A percentile compares a stretch with the other conserved stretches of the same genome.
Conservation (phyloP, 305 asterid genomes). For the Rubia occidens region DNA sequence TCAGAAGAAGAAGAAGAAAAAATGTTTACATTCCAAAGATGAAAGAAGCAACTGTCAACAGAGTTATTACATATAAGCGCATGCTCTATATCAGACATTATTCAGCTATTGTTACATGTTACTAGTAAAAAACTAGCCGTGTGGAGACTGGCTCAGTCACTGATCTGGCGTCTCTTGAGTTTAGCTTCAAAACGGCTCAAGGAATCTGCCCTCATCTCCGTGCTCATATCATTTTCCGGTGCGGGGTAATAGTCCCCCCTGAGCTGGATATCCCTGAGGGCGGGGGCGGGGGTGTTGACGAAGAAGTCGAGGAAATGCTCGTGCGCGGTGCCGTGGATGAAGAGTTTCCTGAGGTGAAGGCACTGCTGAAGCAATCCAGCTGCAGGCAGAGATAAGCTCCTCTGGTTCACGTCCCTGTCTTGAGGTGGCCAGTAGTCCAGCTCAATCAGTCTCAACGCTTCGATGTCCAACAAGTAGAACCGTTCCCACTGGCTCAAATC, state of each 20-base stretch:
- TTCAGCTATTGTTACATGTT: neutral
- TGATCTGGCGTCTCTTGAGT: constrained; percentile 50
- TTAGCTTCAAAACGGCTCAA: constrained; percentile 72
- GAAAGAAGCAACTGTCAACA: neutral
- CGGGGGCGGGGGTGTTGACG: constrained; percentile 24
- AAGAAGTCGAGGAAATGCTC: constrained; percentile 76
- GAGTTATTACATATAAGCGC: neutral
- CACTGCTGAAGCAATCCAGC: constrained; percentile 64
- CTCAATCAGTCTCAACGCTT: constrained; percentile 41
- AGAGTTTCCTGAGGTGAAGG: constrained; percentile 49
- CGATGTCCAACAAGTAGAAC: constrained; percentile 49
- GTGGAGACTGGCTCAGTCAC: constrained; percentile 33
- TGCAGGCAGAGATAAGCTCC: constrained; percentile 76
- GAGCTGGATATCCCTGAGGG: constrained; percentile 59
- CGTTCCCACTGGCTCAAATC: constrained; percentile 90
- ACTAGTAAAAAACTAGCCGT: neutral
- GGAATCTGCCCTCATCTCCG: constrained; percentile 86
- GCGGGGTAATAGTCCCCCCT: constrained; percentile 91
- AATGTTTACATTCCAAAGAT: neutral
- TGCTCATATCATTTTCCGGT: constrained; percentile 91
- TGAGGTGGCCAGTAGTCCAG: constrained; percentile 91
- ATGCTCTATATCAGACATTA: neutral
- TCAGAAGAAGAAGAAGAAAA: neutral
- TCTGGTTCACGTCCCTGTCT: constrained; percentile 78
- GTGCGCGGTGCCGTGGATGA: constrained; percentile 83